Base-by-base conservation (phyloP, 768 basidiomycete genomes). In the Boletus sensibilis region DNA sequence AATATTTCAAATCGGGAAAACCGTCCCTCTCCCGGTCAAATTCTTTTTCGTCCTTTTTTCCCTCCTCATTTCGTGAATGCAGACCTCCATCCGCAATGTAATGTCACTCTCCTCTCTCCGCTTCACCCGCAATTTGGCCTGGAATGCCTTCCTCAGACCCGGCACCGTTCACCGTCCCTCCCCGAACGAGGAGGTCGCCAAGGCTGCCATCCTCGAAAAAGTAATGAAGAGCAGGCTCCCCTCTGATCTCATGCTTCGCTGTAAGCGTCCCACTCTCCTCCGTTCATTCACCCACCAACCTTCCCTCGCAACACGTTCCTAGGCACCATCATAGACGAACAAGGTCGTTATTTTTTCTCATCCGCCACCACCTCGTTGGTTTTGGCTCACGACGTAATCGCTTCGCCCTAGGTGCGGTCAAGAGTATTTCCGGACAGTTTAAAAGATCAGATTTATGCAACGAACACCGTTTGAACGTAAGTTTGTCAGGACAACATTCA, bases 391-490 rank as follows among this genome's bases (percentile, higher is more conserved):
- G 33, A 70, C 68, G 68, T 68, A 68, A 72, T 71, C 55, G 56
- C 61, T 31, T 57, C 53, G 62, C 66, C 60, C 23, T 65, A 92
- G 91, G 92, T 45, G 85, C 84, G 66, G 91, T 95, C 55, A 90
- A 89, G 74, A 91, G 86, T 35, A 92, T 91, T 41, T 92, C 89
- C 13, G 91, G 91, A 7, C 87, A 89, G 65, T 94, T 96, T 75
- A 94, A 90, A 68, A 92, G 89, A 74, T 85, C 91, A 35, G 92
- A 95, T 67, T 80, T 98, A 49, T 92, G 92, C 73, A 74, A 80
- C 37, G 90, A 94, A 68, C 92, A 96, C 72, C 83, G 86, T 64
- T 75, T 98, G 60, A 93, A 96, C 78, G 95, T 97, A 78, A 76
- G 89, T 74, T 38, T 47, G 43, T 57, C 55, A 59, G 64, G 52